Evolutionary conservation across 805 yeast genomes (phyloP).

Genomic region (Hanseniaspora vineae): DNA sequence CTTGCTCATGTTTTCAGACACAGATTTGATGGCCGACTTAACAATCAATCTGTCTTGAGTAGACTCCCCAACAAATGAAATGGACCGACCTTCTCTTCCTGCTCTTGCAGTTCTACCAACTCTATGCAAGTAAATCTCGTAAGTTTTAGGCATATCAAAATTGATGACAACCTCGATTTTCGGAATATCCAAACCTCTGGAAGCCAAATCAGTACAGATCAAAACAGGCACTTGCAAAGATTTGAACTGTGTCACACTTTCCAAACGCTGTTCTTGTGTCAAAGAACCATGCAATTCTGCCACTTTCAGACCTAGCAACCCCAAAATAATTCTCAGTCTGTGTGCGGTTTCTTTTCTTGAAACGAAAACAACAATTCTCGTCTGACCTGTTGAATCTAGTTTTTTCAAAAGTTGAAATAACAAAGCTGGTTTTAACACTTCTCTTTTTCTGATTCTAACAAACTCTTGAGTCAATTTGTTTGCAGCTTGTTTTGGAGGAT

Average conservation of each 20-base stretch:
- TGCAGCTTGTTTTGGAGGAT: conserved; percentile 93
- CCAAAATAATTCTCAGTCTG: conserved; percentile 60
- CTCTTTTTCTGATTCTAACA: conserved; percentile 87
- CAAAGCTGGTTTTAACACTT: conserved; percentile 69
- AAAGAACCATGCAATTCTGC: conserved; percentile 75
- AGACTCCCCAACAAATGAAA: conserved; percentile 88
- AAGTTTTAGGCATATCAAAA: conserved; percentile 88
- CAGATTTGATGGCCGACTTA: conserved; percentile 73
- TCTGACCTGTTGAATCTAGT: conserved; percentile 48
- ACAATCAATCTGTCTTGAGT: conserved; percentile 81
- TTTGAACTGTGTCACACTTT: conserved; percentile 72
- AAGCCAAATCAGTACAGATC: conserved; percentile 94
- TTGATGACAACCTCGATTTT: conserved; percentile 91
- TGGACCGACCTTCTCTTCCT: conserved; percentile 88
- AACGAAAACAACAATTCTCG: conserved; percentile 79
- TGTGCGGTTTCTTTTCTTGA: conserved; percentile 89
- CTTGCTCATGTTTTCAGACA: conserved; percentile 29
- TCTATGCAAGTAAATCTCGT: conserved; percentile 88
- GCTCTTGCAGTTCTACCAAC: conserved; percentile 99
- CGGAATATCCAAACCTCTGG: conserved; percentile 98
- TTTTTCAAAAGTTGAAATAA: conserved; percentile 57
- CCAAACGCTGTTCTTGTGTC: conserved; percentile 86
- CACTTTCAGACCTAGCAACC: conserved; percentile 63
- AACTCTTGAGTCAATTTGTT: conserved; percentile 85
- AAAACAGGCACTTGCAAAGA: conserved; percentile 72